Conservation (phyloP, 2,329 filamentous ascomycete genomes). For the Fusarium ramigenum region DNA sequence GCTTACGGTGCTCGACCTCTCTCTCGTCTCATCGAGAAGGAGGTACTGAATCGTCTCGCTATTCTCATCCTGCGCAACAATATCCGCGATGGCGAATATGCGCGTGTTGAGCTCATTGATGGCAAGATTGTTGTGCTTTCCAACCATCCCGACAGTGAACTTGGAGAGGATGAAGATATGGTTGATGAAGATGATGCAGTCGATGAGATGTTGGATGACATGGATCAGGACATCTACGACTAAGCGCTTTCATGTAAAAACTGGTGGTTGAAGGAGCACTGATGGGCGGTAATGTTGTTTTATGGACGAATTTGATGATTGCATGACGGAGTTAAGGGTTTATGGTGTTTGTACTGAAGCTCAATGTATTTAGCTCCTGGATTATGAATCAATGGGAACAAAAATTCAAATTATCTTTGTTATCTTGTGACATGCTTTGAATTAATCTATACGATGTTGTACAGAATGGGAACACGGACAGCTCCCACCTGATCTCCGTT, state of each 20-base stretch:
- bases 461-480: background rate
- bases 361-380: constrained; percentile 22
- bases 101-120: constrained; percentile 80
- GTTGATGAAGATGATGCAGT: constrained; percentile 77
- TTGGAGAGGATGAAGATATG: constrained; percentile 75
- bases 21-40: constrained; percentile 91
- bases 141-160: constrained; percentile 76
- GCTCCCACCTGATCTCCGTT: background rate
- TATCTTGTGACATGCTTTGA: background rate
- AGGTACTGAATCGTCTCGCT: constrained; percentile 92
- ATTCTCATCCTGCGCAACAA: constrained; percentile 88
- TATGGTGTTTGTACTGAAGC: background rate
- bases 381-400: constrained; percentile 1
- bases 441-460: background rate
- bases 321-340: constrained; percentile 26
- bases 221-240: constrained; percentile 67
- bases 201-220: constrained; percentile 72
- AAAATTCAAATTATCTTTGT: background rate
- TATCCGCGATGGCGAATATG: constrained; percentile 85
- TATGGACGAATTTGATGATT: constrained; percentile 26
- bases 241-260: constrained; percentile 36
- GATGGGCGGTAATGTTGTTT: constrained; percentile 8
- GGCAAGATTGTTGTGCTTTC: constrained; percentile 83
- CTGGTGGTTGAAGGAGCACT: background rate
- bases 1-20: constrained; percentile 93